phyloP scores from a whole-genome alignment of 129 eudicot species.

The Logfia minima region DNA sequence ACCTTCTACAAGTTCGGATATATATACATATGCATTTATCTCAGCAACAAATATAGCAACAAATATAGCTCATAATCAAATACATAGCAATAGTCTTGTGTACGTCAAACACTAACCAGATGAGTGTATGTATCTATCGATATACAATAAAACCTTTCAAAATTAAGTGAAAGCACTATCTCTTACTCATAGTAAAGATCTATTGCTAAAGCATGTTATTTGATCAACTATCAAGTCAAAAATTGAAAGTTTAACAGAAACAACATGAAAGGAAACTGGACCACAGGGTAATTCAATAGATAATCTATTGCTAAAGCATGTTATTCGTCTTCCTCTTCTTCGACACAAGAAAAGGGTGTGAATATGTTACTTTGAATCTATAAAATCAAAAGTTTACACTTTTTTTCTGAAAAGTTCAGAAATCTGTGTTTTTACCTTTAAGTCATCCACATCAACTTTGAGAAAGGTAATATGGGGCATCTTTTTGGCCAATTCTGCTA shows the following conservation, averaged over 20 bases:
- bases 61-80: background rate
- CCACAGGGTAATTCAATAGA: background rate
- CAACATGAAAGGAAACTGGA: no score
- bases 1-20: background rate
- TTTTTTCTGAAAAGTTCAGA: slow-evolving; percentile 13
- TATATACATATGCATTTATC: background rate
- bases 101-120: background rate
- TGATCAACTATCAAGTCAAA: no score
- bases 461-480: slow-evolving; percentile 49
- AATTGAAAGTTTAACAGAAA: no score
- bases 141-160: background rate
- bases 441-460: slow-evolving; percentile 70
- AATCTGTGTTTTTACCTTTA: slow-evolving; percentile 47
- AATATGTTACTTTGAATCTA: background rate
- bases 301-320: no score
- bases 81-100: background rate
- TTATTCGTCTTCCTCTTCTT: no score
- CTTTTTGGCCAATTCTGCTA: slow-evolving; percentile 56
- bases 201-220: background rate
- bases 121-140: background rate
- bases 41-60: background rate
- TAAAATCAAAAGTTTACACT: background rate
- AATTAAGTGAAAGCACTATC: background rate
- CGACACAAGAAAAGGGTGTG: no score
- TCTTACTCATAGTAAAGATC: slow-evolving; percentile 1